These are phyloP conservation scores for Linnemannia schmuckeri DNA, from an alignment of 192 early-diverging fungal genomes.

Conservation along the genomic window DNA sequence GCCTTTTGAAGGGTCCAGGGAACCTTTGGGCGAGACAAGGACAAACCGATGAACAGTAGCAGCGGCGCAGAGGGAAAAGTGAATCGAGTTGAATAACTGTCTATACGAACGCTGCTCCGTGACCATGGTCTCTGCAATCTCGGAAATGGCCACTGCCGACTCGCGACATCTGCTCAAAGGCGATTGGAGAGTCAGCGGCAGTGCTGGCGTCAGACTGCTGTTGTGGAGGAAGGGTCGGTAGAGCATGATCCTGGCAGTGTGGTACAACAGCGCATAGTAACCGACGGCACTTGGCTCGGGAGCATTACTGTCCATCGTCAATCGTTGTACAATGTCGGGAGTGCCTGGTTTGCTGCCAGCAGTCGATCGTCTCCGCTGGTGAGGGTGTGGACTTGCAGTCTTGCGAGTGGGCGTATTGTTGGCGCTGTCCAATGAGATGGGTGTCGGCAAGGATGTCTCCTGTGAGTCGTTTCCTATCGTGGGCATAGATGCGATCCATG, in stretches of 20 bases:
- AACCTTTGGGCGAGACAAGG: slow-evolving; percentile 21
- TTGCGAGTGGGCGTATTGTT: not conserved
- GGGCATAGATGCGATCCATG: slow-evolving; percentile 44
- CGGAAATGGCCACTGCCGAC: slow-evolving; percentile 49
- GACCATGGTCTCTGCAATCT: slow-evolving; percentile 48
- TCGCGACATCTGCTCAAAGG: slow-evolving; percentile 37
- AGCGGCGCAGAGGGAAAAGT: slow-evolving; percentile 43
- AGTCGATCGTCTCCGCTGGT: slow-evolving; percentile 5
- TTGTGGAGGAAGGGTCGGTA: slow-evolving; percentile 52
- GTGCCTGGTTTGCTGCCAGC: not conserved
- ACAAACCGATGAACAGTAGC: slow-evolving; percentile 47
- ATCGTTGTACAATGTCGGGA: not conserved
- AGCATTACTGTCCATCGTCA: not conserved
- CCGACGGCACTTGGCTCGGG: slow-evolving; percentile 2
- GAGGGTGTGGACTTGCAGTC: slow-evolving; percentile 13
- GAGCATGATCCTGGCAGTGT: slow-evolving; percentile 46
- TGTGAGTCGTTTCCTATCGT: not conserved
- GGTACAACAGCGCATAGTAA: slow-evolving; percentile 37
- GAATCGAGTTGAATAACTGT: slow-evolving; percentile 48
- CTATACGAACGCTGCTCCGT: slow-evolving; percentile 37
- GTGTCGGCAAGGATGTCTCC: slow-evolving; percentile 9
- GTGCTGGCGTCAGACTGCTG: slow-evolving; percentile 18
- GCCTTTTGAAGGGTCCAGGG: not conserved
- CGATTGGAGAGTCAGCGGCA: slow-evolving; percentile 41
- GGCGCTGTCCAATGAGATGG: not conserved